Conservation (phyloP, 768 basidiomycete species). For the Tephrocybe sp. region DNA sequence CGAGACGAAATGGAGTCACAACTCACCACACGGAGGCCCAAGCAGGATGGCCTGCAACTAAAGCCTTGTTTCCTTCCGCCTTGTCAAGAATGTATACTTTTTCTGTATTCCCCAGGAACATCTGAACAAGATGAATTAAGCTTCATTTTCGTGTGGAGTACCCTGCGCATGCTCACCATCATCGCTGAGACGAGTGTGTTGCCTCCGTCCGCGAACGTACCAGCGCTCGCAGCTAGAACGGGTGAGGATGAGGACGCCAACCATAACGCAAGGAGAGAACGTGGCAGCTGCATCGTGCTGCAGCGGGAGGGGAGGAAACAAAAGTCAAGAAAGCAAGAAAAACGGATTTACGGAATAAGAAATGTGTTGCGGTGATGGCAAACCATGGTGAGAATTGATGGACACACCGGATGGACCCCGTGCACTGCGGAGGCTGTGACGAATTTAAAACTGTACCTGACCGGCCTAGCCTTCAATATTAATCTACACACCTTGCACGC, state of each 20-base stretch:
- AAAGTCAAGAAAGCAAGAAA: constrained; percentile 1
- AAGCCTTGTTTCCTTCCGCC: constrained; percentile 61
- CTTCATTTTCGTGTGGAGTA: not conserved
- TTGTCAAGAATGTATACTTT: constrained; percentile 83
- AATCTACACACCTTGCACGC: too few species aligned
- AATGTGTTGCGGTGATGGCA: constrained; percentile 1
- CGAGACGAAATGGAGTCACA: not conserved
- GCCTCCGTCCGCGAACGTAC: constrained; percentile 33
- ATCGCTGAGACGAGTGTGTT: constrained; percentile 33
- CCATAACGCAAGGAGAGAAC: constrained; percentile 24
- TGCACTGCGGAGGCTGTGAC: not conserved
- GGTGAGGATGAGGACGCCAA: constrained; percentile 22
- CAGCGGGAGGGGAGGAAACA: not conserved
- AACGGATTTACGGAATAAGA: not conserved
- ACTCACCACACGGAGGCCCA: constrained; percentile 40
- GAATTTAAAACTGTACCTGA: not conserved
- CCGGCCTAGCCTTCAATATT: too few species aligned
- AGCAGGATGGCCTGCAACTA: constrained; percentile 57
- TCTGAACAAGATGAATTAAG: constrained; percentile 28
- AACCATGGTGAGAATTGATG: constrained; percentile 1
- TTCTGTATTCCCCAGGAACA: constrained; percentile 65
- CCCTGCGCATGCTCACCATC: constrained; percentile 31
- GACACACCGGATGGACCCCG: not conserved
- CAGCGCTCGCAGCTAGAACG: constrained; percentile 25
- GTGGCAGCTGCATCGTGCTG: constrained; percentile 13